Conservation (phyloP, 345 rosid species). For the Citrus medica region DNA sequence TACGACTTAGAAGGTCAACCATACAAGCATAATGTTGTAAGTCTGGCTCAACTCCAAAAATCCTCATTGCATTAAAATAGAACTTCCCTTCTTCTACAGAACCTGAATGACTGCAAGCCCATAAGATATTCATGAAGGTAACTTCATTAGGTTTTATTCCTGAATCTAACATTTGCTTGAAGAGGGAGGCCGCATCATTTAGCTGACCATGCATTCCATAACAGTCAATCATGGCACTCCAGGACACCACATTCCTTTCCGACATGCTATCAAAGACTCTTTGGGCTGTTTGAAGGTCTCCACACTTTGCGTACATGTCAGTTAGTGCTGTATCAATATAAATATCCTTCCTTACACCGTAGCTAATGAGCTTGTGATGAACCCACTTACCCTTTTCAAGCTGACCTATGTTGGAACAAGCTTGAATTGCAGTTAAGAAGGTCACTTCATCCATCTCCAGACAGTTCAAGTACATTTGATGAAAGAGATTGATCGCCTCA, state of each 20-base stretch:
- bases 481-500: slow-evolving; percentile 55
- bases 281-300: slow-evolving; percentile 61
- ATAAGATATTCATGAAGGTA: slow-evolving; percentile 78
- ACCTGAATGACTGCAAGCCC: slow-evolving; percentile 88
- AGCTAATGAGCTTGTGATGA: slow-evolving; percentile 58
- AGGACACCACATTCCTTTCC: slow-evolving; percentile 59
- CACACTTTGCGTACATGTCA: slow-evolving; percentile 78
- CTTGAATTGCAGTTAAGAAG: slow-evolving; percentile 59
- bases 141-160: slow-evolving; percentile 68
- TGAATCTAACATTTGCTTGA: slow-evolving; percentile 54
- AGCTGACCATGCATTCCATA: slow-evolving; percentile 77
- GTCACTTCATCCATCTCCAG: slow-evolving; percentile 53
- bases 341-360: slow-evolving; percentile 40
- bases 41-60: slow-evolving; percentile 51
- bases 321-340: slow-evolving; percentile 57
- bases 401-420: slow-evolving; percentile 55
- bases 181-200: slow-evolving; percentile 47
- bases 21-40: slow-evolving; percentile 75
- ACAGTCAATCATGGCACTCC: slow-evolving; percentile 71
- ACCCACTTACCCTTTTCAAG: slow-evolving; percentile 72
- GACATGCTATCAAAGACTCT: slow-evolving; percentile 42
- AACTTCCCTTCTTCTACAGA: slow-evolving; percentile 53
- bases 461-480: slow-evolving; percentile 46
- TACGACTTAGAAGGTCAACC: slow-evolving; percentile 84
- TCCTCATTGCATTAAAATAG: slow-evolving; percentile 56